Conservation (phyloP, 1,284 basidiomycete species). For the Tilletia walkeri region DNA sequence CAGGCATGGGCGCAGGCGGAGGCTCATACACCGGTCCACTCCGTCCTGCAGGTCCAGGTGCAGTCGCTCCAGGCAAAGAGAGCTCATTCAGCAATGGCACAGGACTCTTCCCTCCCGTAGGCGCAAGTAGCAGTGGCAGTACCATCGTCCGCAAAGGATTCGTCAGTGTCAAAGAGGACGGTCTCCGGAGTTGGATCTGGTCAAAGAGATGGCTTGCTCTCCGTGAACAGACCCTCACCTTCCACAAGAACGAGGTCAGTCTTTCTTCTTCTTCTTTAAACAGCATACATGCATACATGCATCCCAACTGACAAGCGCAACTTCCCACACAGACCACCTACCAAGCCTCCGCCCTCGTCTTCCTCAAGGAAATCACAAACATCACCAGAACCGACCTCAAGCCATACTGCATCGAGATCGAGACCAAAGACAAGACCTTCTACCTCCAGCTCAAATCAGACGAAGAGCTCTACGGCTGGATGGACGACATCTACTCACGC, state of each 20-base stretch:
- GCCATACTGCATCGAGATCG: slow-evolving; percentile 75
- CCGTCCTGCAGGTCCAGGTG: slow-evolving; percentile 42
- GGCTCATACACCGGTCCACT: slow-evolving; percentile 48
- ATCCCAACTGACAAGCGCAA: too few species aligned
- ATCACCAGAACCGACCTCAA: slow-evolving; percentile 89
- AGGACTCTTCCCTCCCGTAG: not conserved
- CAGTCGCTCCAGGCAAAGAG: slow-evolving; percentile 21
- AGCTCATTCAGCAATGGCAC: slow-evolving; percentile 1
- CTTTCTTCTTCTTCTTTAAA: not conserved
- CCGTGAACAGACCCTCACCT: slow-evolving; percentile 73
- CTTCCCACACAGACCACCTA: slow-evolving; percentile 62
- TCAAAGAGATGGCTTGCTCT: slow-evolving; percentile 85
- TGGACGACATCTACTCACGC: slow-evolving; percentile 88
- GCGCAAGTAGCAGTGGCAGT: not conserved
- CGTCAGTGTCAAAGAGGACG: slow-evolving; percentile 56
- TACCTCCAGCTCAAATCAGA: slow-evolving; percentile 85
- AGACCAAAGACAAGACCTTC: slow-evolving; percentile 74
- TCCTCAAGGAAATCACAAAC: slow-evolving; percentile 75
- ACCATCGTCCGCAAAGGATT: slow-evolving; percentile 50
- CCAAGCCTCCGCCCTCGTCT: slow-evolving; percentile 66
- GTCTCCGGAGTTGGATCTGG: slow-evolving; percentile 78
- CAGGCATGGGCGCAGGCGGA: slow-evolving; percentile 37
- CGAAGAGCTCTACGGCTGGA: slow-evolving; percentile 94
- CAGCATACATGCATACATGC: not conserved
- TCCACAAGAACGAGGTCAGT: slow-evolving; percentile 87